A percentile compares a stretch with the other conserved stretches of the same genome.
Evolutionary conservation across 2,329 filamentous ascomycete species (phyloP).

Genomic region (Botrytis medusae): DNA sequence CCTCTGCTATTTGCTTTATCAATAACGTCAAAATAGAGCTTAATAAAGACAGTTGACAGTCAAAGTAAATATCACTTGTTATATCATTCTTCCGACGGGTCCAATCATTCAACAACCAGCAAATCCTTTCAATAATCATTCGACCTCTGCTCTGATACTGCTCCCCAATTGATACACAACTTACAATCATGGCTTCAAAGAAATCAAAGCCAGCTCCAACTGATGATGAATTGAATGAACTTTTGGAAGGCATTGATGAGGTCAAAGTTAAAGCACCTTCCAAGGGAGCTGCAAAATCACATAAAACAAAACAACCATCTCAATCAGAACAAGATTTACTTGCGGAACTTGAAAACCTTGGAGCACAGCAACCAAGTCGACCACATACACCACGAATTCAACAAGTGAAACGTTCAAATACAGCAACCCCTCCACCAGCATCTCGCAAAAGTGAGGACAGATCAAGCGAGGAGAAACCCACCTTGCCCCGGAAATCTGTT

Average conservation of each 20-base stretch:
- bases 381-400: conserved; percentile 79
- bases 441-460: conserved; percentile 49
- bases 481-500: conserved; percentile 64
- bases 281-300: conserved; percentile 39
- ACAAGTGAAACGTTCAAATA: conserved; percentile 51
- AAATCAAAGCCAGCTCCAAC: conserved; percentile 56
- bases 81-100: not conserved
- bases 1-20: conserved; percentile 11
- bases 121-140: not conserved
- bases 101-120: not conserved
- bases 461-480: conserved; percentile 59
- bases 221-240: conserved; percentile 64
- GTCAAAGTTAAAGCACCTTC: conserved; percentile 49
- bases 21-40: conserved; percentile 9
- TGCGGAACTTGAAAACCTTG: conserved; percentile 77
- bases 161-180: not conserved
- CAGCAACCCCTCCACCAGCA: conserved; percentile 48
- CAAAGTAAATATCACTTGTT: not conserved
- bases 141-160: not conserved
- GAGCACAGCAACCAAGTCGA: conserved; percentile 68
- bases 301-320: conserved; percentile 41
- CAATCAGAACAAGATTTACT: conserved; percentile 68
- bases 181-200: conserved; percentile 54
- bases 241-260: conserved; percentile 62
- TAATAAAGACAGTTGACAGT: not conserved